These are phyloP conservation scores for Sarcocystis neurona DNA, from an alignment of 169 alveolate species.

Conservation along the genomic window DNA sequence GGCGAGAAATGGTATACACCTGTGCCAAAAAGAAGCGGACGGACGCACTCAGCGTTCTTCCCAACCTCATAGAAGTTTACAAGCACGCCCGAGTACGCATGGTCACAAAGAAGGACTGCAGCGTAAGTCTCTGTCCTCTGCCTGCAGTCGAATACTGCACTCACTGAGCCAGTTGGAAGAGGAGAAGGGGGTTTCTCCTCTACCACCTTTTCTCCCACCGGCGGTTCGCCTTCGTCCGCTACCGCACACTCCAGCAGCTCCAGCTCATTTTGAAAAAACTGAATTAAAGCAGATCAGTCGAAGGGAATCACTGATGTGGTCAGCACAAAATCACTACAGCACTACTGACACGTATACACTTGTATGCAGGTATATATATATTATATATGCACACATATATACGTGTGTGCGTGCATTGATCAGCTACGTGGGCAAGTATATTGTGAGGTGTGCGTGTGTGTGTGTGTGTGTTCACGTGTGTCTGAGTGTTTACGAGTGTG, in stretches of 20 bases:
- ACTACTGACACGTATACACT: not conserved
- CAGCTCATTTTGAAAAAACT: not conserved
- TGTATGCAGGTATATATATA: not conserved
- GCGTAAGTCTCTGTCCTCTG: not conserved
- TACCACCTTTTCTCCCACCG: too few species aligned
- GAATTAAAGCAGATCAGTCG: not conserved
- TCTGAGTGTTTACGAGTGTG: too few species aligned
- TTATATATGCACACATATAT: not conserved
- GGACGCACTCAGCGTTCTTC: not conserved
- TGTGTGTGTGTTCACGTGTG: too few species aligned
- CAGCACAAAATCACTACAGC: not conserved
- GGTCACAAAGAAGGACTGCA: too few species aligned
- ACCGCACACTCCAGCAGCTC: slow-evolving; percentile 34
- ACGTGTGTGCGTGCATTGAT: not conserved
- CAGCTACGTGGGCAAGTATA: too few species aligned
- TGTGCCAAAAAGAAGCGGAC: not conserved
- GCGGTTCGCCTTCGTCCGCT: slow-evolving; percentile 14
- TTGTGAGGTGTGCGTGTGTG: too few species aligned
- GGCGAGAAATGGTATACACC: too few species aligned
- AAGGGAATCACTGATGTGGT: too few species aligned
- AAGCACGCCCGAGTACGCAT: not conserved
- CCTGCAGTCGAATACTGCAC: not conserved
- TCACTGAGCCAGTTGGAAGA: slow-evolving; percentile 24
- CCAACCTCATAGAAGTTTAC: not conserved
- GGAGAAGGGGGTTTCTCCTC: not conserved